These are phyloP conservation scores for Candida berthetii DNA, from an alignment of 805 yeast species.

Conservation along the genomic window DNA sequence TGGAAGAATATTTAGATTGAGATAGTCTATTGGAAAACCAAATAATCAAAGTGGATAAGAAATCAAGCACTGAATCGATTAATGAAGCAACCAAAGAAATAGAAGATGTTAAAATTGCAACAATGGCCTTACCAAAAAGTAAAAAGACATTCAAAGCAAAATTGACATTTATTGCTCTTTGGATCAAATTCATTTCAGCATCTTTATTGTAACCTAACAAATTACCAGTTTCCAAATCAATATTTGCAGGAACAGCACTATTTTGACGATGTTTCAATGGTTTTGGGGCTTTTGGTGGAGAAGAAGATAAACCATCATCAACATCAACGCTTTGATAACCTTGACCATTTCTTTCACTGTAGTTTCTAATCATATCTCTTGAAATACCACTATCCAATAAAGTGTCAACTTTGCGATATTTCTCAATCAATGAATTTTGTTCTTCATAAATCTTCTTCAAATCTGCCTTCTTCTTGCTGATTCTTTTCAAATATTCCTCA, in stretches of 20 bases:
- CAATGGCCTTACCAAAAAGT: slow-evolving; percentile 53
- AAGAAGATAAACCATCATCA: not conserved
- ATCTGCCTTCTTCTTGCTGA: slow-evolving; percentile 16
- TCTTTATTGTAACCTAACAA: slow-evolving; percentile 43
- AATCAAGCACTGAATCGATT: slow-evolving; percentile 70
- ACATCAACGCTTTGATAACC: not conserved
- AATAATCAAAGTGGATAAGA: slow-evolving; percentile 69
- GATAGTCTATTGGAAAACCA: slow-evolving; percentile 52
- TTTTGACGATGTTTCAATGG: slow-evolving; percentile 11
- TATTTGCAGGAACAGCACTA: slow-evolving; percentile 52
- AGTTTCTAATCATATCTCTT: slow-evolving; percentile 54
- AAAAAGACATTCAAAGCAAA: slow-evolving; percentile 53
- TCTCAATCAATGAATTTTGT: slow-evolving; percentile 56
- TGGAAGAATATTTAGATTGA: slow-evolving; percentile 37
- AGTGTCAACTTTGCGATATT: slow-evolving; percentile 54
- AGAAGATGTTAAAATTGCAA: slow-evolving; percentile 59
- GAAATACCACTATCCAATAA: slow-evolving; percentile 69
- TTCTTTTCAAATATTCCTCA: slow-evolving; percentile 17
- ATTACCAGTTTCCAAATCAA: slow-evolving; percentile 52
- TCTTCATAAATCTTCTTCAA: slow-evolving; percentile 40
- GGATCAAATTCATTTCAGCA: slow-evolving; percentile 36
- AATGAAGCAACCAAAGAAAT: slow-evolving; percentile 74
- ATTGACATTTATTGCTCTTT: slow-evolving; percentile 58
- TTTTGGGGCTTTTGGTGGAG: not conserved
- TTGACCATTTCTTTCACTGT: slow-evolving; percentile 24